Percentiles rank a stretch among this genome's conserved stretches.
Evolutionary conservation across 1,284 basidiomycete species (phyloP).

Genomic region (Ceratobasidium theobromae): DNA sequence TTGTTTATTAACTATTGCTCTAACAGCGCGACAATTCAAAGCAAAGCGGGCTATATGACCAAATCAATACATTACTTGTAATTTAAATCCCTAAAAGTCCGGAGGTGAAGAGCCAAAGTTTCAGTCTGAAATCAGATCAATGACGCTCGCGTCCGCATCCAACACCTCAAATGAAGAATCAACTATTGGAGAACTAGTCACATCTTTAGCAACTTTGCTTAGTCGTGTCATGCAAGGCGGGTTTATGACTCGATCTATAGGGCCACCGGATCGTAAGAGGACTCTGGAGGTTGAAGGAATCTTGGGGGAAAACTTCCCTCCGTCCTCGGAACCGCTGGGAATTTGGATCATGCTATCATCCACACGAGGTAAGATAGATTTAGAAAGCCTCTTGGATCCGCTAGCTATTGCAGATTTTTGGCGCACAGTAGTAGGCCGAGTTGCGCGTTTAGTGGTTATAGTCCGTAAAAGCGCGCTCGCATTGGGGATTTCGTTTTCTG

Average conservation of each 20-base stretch:
- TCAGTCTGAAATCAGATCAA: slow-evolving; percentile 29
- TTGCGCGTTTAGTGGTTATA: background rate
- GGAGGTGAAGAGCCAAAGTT: background rate
- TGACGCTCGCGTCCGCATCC: slow-evolving; percentile 8
- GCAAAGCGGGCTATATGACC: background rate
- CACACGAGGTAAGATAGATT: background rate
- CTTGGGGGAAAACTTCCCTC: background rate
- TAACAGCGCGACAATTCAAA: too few species aligned
- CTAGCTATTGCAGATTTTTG: background rate
- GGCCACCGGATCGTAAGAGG: background rate
- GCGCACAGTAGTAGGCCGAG: background rate
- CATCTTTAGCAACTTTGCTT: background rate
- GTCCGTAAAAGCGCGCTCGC: background rate
- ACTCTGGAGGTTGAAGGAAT: background rate
- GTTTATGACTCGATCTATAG: background rate
- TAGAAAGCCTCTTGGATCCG: background rate
- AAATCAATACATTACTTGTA: background rate
- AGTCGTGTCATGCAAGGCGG: background rate
- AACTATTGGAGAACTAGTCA: background rate
- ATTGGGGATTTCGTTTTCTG: slow-evolving; percentile 4
- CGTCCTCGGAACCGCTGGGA: slow-evolving; percentile 20
- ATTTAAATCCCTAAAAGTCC: background rate
- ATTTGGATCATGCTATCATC: slow-evolving; percentile 6
- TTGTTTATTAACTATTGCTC: too few species aligned
- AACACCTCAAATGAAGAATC: background rate